Evolutionary conservation across 164 flowering plant species (phyloP).

Genomic region (Aristolochia fimbriata): DNA sequence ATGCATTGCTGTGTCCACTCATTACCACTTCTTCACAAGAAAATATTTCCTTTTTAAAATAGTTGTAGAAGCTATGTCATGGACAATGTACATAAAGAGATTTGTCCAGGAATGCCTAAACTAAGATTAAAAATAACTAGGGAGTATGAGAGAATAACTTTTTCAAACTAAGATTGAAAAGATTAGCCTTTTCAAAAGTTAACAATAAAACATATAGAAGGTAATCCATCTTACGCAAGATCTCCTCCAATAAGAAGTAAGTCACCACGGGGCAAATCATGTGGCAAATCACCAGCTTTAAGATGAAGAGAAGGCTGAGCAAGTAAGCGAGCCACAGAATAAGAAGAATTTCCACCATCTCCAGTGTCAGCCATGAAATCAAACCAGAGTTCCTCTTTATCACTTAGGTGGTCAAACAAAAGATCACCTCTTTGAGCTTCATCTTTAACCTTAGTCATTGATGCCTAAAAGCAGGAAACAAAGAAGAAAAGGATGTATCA

Average conservation of each 20-base stretch:
- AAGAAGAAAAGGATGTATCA: background rate
- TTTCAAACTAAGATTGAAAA: too few relatives aligned
- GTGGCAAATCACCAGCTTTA: conserved; percentile 21
- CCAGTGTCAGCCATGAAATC: conserved; percentile 99
- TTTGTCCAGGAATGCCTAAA: too few relatives aligned
- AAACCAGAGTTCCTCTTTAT: conserved; percentile 84
- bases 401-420: conserved; percentile 71
- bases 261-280: conserved; percentile 59
- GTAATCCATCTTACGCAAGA: conserved; percentile 77
- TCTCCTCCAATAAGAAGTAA: conserved; percentile 95
- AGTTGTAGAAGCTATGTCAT: too few relatives aligned
- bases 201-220: too few relatives aligned
- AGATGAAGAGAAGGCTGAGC: conserved; percentile 68
- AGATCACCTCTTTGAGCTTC: conserved; percentile 45
- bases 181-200: too few relatives aligned
- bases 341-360: conserved; percentile 98
- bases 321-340: conserved; percentile 77
- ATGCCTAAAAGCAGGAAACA: conserved; percentile 48
- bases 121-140: too few relatives aligned
- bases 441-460: conserved; percentile 65
- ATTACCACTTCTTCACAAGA: too few relatives aligned
- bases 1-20: too few relatives aligned
- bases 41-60: too few relatives aligned
- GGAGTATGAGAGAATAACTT: too few relatives aligned
- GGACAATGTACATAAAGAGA: too few relatives aligned